Evolutionary conservation across 495 filamentous ascomycete species (phyloP).

Genomic region (Hamigera avellanea): DNA sequence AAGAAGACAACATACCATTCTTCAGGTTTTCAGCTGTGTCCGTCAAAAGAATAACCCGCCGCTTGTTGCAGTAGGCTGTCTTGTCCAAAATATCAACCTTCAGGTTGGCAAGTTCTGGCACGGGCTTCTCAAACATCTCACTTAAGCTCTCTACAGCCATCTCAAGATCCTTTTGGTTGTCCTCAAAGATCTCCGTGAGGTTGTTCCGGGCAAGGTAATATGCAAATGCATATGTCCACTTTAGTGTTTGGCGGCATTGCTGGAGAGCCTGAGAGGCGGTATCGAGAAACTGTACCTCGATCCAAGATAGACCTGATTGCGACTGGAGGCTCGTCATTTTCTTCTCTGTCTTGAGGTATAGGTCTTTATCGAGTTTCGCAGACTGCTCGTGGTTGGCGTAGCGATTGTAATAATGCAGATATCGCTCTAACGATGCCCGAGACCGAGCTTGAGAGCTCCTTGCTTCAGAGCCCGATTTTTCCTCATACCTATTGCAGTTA

Average conservation of each 20-base stretch:
- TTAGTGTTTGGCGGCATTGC: constrained; percentile 90
- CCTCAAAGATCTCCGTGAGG: constrained; percentile 92
- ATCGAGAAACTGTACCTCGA: constrained; percentile 94
- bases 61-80: constrained; percentile 89
- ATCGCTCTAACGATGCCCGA: constrained; percentile 79
- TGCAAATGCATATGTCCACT: constrained; percentile 98
- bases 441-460: constrained; percentile 85
- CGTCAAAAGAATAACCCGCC: constrained; percentile 75
- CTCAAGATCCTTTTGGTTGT: constrained; percentile 96
- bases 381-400: constrained; percentile 99
- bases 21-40: constrained; percentile 88
- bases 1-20: constrained; percentile 48
- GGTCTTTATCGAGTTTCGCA: constrained; percentile 91
- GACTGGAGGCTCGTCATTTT: constrained; percentile 96
- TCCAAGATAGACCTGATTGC: constrained; percentile 93
- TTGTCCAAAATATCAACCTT: constrained; percentile 98
- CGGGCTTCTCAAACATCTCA: constrained; percentile 96
- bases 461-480: constrained; percentile 84
- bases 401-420: constrained; percentile 96
- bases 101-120: constrained; percentile 65
- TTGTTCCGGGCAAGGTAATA: constrained; percentile 95
- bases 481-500: constrained; percentile 95
- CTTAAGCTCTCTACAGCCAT: constrained; percentile 90
- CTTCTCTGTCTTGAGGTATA: constrained; percentile 92
- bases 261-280: constrained; percentile 88